These are phyloP conservation scores for Acacia crassicarpa DNA, from an alignment of 306 rosid species.

Conservation along the genomic window DNA sequence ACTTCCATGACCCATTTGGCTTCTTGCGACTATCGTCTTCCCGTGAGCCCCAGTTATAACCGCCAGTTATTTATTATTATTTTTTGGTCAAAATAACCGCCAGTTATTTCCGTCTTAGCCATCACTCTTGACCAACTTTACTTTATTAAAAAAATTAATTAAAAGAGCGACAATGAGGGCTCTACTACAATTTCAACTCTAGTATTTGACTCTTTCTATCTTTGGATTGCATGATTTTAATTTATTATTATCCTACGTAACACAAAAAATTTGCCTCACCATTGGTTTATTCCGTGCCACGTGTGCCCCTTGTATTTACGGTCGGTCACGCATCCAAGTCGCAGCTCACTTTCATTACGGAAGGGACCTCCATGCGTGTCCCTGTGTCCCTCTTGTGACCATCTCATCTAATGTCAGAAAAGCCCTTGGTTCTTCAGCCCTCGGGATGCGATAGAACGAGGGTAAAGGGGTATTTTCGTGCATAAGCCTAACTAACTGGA, in stretches of 20 bases:
- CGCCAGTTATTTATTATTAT: slow-evolving; percentile 46
- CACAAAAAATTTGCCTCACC: neutral
- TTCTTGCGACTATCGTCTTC: neutral
- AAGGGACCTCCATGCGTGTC: slow-evolving; percentile 14
- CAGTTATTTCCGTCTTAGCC: slow-evolving; percentile 40
- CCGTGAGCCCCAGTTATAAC: slow-evolving; percentile 17
- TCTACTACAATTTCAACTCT: neutral
- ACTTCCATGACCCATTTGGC: neutral
- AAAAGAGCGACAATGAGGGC: neutral
- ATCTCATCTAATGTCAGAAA: neutral
- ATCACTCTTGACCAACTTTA: neutral
- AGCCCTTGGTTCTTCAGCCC: neutral
- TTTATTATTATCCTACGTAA: slow-evolving; percentile 18
- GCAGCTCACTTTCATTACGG: slow-evolving; percentile 23
- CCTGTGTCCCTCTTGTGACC: neutral
- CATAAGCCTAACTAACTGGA: slow-evolving; percentile 33
- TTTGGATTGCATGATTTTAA: neutral
- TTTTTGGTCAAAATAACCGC: too few relatives aligned
- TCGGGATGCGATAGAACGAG: neutral
- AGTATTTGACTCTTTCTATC: neutral
- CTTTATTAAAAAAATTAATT: neutral
- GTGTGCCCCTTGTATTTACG: slow-evolving; percentile 14
- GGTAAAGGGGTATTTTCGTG: slow-evolving; percentile 13
- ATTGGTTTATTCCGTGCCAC: slow-evolving; percentile 28
- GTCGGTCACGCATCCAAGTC: slow-evolving; percentile 17